A percentile compares a stretch with the other conserved stretches of the same genome.
Conservation (phyloP, 2,329 filamentous ascomycete genomes). For the Lizonia empirigonia region DNA sequence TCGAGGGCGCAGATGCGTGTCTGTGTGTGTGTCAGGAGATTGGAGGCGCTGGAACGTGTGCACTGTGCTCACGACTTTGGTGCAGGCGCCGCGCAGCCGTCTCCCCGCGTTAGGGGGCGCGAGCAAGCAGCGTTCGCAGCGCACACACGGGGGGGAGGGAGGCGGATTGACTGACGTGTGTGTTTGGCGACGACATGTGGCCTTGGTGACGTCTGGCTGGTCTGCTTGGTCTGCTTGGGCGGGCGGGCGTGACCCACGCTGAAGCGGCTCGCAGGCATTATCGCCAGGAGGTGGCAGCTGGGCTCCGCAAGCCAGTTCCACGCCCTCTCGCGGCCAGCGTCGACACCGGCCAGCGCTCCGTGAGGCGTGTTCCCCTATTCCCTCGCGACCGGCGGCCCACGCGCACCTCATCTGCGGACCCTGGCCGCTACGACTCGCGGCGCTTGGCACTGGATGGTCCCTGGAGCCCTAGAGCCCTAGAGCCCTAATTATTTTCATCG, state of each 20-base stretch:
- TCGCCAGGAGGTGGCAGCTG: conserved; percentile 29
- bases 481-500: conserved; percentile 35
- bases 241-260: conserved; percentile 28
- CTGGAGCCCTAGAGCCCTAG: conserved; percentile 27
- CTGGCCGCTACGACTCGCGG: conserved; percentile 19
- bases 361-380: conserved; percentile 23
- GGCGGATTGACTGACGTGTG: conserved; percentile 18
- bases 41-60: too few relatives aligned
- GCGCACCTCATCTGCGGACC: conserved; percentile 25
- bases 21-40: too few relatives aligned
- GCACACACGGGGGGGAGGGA: too few relatives aligned
- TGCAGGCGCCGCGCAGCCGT: neutral
- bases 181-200: neutral
- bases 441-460: conserved; percentile 14
- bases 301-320: conserved; percentile 28
- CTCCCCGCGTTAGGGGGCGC: conserved; percentile 15
- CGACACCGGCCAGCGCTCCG: conserved; percentile 27
- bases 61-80: neutral
- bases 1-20: neutral
- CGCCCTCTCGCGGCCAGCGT: conserved; percentile 23
- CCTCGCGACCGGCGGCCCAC: conserved; percentile 1
- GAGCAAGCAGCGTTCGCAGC: conserved; percentile 11
- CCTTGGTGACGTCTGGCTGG: conserved; percentile 24
- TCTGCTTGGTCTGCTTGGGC: conserved; percentile 21
- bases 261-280: conserved; percentile 12